Percentiles rank a stretch among this genome's conserved stretches.
These are phyloP conservation scores for Colletotrichum sidae DNA, from an alignment of 2,329 filamentous ascomycete genomes.

Conservation along the genomic window DNA sequence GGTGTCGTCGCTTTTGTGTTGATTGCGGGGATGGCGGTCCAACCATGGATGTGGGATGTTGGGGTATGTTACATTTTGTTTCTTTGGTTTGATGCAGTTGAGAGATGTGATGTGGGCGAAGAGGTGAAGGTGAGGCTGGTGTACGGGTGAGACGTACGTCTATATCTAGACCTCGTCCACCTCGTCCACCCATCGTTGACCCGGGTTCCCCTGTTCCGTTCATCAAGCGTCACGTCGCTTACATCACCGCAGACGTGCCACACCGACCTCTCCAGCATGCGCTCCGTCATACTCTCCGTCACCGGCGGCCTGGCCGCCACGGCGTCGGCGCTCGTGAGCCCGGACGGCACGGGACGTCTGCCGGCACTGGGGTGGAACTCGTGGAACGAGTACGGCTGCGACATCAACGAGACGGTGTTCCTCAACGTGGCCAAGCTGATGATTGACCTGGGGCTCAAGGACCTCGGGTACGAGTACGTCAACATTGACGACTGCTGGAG, in stretches of 20 bases:
- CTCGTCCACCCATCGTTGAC: no score
- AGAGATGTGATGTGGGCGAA: not conserved
- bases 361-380: slow-evolving; percentile 62
- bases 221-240: no score
- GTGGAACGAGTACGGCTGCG: slow-evolving; percentile 65
- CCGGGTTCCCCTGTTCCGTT: no score
- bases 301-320: slow-evolving; percentile 17
- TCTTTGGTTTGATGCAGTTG: not conserved
- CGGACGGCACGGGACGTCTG: slow-evolving; percentile 41
- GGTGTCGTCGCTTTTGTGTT: not conserved
- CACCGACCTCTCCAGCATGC: slow-evolving; percentile 16
- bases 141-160: not conserved
- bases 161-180: slow-evolving; percentile 10
- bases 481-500: slow-evolving; percentile 74
- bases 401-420: slow-evolving; percentile 63
- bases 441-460: slow-evolving; percentile 61
- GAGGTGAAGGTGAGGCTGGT: not conserved
- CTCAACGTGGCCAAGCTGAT: slow-evolving; percentile 59
- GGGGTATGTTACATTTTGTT: slow-evolving; percentile 29
- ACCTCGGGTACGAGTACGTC: slow-evolving; percentile 68
- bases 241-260: no score
- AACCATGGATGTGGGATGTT: slow-evolving; percentile 27
- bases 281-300: not conserved
- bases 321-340: slow-evolving; percentile 34
- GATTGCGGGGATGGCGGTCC: slow-evolving; percentile 15